Conservation (phyloP, 1,284 basidiomycete species). For the Schizophyllum commune region DNA sequence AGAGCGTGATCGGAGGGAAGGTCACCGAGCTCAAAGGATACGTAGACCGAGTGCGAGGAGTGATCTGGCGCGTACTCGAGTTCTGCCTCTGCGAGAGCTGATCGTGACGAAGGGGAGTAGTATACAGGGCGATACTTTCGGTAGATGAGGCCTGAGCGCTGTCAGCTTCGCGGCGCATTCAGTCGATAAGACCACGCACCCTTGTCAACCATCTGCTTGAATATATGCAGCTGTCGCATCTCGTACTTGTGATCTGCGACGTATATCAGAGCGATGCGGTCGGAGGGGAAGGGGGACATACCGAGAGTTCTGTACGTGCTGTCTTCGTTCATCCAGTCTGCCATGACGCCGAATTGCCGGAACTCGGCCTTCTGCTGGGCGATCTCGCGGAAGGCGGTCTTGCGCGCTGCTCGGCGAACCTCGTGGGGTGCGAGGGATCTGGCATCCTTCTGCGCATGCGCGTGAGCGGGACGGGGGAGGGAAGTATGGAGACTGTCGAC, state of each 20-base stretch:
- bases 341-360: conserved; percentile 83
- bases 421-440: conserved; percentile 44
- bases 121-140: conserved; percentile 87
- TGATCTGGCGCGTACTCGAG: conserved; percentile 88
- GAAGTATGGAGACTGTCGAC: conserved; percentile 45
- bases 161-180: background rate
- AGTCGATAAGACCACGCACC: conserved; percentile 32
- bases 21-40: conserved; percentile 56
- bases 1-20: background rate
- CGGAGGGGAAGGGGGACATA: conserved; percentile 21
- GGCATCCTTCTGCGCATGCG: conserved; percentile 37
- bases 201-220: conserved; percentile 84
- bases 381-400: conserved; percentile 74
- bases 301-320: conserved; percentile 82
- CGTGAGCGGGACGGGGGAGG: conserved; percentile 2
- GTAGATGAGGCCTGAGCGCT: conserved; percentile 65
- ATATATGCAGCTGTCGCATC: conserved; percentile 81
- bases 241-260: conserved; percentile 82
- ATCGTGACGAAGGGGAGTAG: conserved; percentile 92
- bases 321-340: conserved; percentile 74
- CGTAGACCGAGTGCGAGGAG: conserved; percentile 82
- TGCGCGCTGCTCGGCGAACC: conserved; percentile 70
- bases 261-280: background rate
- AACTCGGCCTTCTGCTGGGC: conserved; percentile 79
- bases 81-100: conserved; percentile 95